Conservation (phyloP, 495 filamentous ascomycete genomes). For the Hyaloscypha finlandica region DNA sequence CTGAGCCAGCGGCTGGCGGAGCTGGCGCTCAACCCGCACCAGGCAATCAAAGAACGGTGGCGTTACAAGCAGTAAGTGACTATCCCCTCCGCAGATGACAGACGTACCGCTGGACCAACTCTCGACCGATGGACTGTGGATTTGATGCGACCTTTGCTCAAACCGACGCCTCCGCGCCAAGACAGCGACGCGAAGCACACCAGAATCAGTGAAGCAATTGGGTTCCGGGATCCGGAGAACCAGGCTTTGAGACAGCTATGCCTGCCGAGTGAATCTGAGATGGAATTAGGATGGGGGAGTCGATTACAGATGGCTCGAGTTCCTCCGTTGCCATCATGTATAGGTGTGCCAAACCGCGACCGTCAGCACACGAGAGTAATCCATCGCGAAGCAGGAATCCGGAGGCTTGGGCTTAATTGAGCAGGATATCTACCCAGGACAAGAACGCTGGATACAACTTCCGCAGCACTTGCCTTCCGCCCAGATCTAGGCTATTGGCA, state of each 20-base stretch:
- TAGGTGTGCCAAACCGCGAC: background rate
- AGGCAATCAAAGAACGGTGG: conserved; percentile 34
- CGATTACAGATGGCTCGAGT: background rate
- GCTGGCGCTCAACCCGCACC: conserved; percentile 20
- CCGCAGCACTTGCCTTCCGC: background rate
- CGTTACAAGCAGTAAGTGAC: conserved; percentile 36
- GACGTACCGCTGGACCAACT: background rate
- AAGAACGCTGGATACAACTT: background rate
- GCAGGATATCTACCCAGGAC: background rate
- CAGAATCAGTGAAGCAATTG: conserved; percentile 1
- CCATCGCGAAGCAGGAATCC: background rate
- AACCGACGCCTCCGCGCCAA: background rate
- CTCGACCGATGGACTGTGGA: background rate
- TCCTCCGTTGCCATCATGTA: background rate
- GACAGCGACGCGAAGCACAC: background rate
- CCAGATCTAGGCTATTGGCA: background rate
- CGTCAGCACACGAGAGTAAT: background rate
- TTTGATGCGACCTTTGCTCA: background rate
- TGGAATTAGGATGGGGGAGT: background rate
- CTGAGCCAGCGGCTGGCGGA: conserved; percentile 27
- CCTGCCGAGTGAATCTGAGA: background rate
- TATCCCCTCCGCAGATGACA: background rate
- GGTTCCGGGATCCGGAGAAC: background rate
- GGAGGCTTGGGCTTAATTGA: background rate
- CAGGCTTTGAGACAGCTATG: background rate